Conservation (phyloP, 2,329 filamentous ascomycete genomes). For the Spiromastix sp. region DNA sequence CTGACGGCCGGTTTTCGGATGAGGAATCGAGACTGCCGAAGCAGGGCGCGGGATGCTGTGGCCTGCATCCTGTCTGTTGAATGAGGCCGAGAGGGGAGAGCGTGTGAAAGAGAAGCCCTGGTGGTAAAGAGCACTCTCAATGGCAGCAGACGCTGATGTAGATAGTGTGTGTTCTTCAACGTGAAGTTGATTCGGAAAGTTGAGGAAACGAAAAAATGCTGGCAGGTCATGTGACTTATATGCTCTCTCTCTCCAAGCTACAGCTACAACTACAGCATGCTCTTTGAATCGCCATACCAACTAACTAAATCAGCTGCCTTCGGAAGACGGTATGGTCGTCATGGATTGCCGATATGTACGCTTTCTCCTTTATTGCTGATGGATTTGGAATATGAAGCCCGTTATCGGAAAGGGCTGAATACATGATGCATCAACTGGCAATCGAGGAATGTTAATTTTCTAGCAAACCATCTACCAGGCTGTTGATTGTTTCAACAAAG, state of each 20-base stretch:
- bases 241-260: neutral
- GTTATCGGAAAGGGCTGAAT: too few relatives aligned
- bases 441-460: too few relatives aligned
- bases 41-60: conserved; percentile 32
- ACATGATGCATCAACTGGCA: too few relatives aligned
- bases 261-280: too few relatives aligned
- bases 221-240: neutral
- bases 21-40: conserved; percentile 39
- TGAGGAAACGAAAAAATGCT: conserved; percentile 22
- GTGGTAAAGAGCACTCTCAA: conserved; percentile 28
- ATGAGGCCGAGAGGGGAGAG: conserved; percentile 13
- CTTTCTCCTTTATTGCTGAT: too few relatives aligned
- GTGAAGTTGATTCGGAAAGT: conserved; percentile 29
- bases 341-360: too few relatives aligned
- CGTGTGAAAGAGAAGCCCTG: conserved; percentile 19
- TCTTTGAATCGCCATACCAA: too few relatives aligned
- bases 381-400: too few relatives aligned
- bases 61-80: conserved; percentile 31
- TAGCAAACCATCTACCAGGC: too few relatives aligned
- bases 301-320: too few relatives aligned
- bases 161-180: conserved; percentile 23
- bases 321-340: too few relatives aligned
- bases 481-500: too few relatives aligned
- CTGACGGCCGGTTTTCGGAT: conserved; percentile 35
- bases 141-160: conserved; percentile 24